Conservation (phyloP, 345 rosid species). For the Trapa incisa region DNA sequence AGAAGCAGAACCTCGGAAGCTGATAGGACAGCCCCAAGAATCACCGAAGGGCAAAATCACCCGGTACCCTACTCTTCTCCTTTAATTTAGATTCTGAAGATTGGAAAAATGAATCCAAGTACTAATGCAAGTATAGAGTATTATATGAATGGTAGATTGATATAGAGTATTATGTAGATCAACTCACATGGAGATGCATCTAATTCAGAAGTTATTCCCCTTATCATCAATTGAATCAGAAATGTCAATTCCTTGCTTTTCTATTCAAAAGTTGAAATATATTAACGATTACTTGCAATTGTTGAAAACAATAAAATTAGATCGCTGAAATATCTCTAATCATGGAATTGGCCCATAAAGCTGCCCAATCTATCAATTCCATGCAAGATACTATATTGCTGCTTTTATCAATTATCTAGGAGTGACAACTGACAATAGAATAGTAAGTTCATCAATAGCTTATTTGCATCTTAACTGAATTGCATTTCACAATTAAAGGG, state of each 20-base stretch:
- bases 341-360: neutral
- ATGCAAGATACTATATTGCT: neutral
- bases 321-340: neutral
- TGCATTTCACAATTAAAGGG: neutral
- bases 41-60: neutral
- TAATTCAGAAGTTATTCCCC: neutral
- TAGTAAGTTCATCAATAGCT: neutral
- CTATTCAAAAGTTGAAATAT: neutral
- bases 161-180: too few relatives aligned
- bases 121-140: too few relatives aligned
- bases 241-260: neutral
- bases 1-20: neutral
- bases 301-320: neutral
- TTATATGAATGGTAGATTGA: too few relatives aligned
- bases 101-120: too few relatives aligned
- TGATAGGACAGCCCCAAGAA: constrained; percentile 2
- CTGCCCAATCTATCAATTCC: neutral
- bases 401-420: neutral
- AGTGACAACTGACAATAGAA: neutral
- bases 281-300: neutral
- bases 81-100: too few relatives aligned
- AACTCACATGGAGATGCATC: neutral
- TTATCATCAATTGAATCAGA: neutral
- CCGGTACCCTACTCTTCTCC: neutral
- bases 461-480: neutral